phyloP scores from a whole-genome alignment of 371 early-diverging fungal species.

The Umbelopsis sp. region DNA sequence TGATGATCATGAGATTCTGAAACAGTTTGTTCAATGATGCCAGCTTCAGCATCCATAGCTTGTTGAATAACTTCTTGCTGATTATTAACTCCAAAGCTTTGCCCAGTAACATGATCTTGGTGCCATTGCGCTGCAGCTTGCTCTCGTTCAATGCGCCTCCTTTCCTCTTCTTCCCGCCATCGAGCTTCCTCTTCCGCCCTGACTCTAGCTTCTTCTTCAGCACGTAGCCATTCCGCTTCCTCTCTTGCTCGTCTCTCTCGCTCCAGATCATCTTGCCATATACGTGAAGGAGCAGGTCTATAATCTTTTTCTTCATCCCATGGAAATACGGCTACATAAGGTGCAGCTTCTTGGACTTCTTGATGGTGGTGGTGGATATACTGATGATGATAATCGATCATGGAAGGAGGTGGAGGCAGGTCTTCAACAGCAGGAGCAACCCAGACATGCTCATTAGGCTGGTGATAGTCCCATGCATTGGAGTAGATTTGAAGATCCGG shows the following conservation, averaged over 20 bases:
- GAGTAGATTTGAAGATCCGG: conserved; percentile 32
- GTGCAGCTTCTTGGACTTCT: not conserved
- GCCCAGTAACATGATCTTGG: not conserved
- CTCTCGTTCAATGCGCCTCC: not conserved
- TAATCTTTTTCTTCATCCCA: conserved; percentile 28
- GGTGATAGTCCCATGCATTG: conserved; percentile 37
- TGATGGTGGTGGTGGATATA: not conserved
- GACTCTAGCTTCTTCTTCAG: not conserved
- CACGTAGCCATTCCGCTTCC: conserved; percentile 4
- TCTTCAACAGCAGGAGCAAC: conserved; percentile 26
- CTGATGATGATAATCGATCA: conserved; percentile 12
- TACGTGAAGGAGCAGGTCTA: conserved; percentile 31
- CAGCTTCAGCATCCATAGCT: not conserved
- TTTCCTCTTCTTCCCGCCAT: too few relatives aligned
- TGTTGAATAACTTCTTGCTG: conserved; percentile 3
- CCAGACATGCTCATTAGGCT: conserved; percentile 24
- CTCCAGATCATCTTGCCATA: conserved; percentile 30
- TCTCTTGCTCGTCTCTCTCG: not conserved
- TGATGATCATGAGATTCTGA: conserved; percentile 17
- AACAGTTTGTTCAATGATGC: conserved; percentile 5
- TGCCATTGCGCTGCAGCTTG: not conserved
- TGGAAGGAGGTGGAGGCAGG: not conserved
- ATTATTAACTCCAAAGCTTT: not conserved
- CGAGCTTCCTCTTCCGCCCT: conserved; percentile 2
- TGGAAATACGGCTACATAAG: conserved; percentile 23